phyloP scores from a whole-genome alignment of 805 yeast genomes.

The Lipomyces yamadae region DNA sequence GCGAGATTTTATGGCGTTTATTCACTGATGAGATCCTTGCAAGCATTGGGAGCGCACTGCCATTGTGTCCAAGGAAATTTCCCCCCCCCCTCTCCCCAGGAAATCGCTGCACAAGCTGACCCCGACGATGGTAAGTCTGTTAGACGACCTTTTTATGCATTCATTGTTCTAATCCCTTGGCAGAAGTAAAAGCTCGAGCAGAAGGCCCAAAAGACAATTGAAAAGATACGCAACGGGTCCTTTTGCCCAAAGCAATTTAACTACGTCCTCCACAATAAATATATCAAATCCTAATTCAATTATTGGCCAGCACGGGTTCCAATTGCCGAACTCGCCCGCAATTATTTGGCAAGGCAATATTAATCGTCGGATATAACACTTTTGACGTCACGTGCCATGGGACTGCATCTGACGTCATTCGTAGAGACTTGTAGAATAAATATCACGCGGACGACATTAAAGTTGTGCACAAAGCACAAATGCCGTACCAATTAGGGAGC shows the following conservation, averaged over 20 bases:
- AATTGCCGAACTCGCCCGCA: too few species aligned
- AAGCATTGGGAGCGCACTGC: not conserved
- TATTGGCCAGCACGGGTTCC: too few species aligned
- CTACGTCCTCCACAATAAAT: too few species aligned
- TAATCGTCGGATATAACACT: too few species aligned
- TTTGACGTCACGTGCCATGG: too few species aligned
- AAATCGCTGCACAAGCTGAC: not conserved
- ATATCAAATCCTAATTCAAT: too few species aligned
- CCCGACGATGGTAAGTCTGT: not conserved
- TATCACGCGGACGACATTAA: too few species aligned
- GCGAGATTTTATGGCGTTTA: not conserved
- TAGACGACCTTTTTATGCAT: not conserved
- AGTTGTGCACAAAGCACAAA: too few species aligned
- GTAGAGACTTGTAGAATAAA: too few species aligned
- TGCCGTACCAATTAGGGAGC: too few species aligned
- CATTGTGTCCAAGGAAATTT: not conserved
- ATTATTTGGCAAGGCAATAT: too few species aligned
- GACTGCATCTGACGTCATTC: too few species aligned
- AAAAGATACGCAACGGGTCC: not conserved
- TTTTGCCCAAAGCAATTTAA: not conserved
- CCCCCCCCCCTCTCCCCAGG: not conserved
- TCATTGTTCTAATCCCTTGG: not conserved
- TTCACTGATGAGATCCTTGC: not conserved
- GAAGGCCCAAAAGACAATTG: not conserved
- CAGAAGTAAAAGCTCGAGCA: not conserved